These are phyloP conservation scores for Chaetomium fimeti DNA, from an alignment of 495 filamentous ascomycete genomes.

Conservation along the genomic window DNA sequence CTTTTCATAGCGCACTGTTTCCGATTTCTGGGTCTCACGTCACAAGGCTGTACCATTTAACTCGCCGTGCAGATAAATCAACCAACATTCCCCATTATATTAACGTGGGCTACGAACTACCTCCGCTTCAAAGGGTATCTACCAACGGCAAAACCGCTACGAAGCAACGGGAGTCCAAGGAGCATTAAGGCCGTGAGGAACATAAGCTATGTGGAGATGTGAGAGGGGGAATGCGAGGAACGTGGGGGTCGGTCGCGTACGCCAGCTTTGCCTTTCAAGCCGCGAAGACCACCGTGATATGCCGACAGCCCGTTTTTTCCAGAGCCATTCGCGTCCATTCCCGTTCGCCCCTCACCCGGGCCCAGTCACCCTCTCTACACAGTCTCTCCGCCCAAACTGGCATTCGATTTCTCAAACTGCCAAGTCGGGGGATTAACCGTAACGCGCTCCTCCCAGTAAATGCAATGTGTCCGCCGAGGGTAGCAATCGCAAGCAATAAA, in stretches of 20 bases:
- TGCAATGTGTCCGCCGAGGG: slow-evolving; percentile 4
- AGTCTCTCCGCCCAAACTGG: neutral
- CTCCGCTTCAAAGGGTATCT: neutral
- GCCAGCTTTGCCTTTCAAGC: neutral
- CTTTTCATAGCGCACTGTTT: neutral
- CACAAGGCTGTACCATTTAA: neutral
- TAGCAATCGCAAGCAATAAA: slow-evolving; percentile 12
- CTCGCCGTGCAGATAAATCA: neutral
- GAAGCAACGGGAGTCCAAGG: neutral
- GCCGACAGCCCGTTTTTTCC: neutral
- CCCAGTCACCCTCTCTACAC: too few relatives aligned
- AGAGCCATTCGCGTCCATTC: neutral
- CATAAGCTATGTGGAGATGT: neutral
- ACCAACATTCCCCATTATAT: slow-evolving; percentile 7
- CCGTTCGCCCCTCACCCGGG: neutral
- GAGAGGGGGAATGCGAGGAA: neutral
- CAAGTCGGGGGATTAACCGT: neutral
- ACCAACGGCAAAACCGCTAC: slow-evolving; percentile 12
- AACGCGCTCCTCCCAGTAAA: neutral
- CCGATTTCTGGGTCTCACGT: neutral
- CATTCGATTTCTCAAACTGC: neutral
- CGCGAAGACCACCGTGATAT: neutral
- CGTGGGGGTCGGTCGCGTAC: neutral
- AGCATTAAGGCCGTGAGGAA: slow-evolving; percentile 1
- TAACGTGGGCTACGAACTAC: slow-evolving; percentile 14